Evolutionary conservation across 1,139 yeast species (phyloP), one percentile per base, ranked within the genome.

Genomic region (Candida sp.): DNA sequence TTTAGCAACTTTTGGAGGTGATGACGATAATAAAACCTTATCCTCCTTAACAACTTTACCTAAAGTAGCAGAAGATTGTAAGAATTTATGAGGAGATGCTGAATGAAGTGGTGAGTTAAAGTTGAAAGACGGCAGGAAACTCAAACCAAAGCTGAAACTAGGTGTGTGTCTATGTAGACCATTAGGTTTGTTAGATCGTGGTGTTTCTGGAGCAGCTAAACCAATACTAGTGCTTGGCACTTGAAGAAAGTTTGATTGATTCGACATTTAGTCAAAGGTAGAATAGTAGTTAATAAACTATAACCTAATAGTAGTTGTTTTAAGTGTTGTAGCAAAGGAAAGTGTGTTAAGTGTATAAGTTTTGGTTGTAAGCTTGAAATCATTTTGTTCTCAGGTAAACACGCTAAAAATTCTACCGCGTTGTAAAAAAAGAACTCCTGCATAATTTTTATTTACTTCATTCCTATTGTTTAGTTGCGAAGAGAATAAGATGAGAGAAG

Each of bases 81-180:
- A 61, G 45, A 69, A 63, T 41, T 66, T 53, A 43, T 65, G 71
- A 1, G 77, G 76, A n/a, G 75, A 68, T 11, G 67, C 56, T 4
- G 65, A 50, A 42, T 57, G 54, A 29, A 65, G 53, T 36, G 77
- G 76, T 4, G 75, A 65, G 42, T 64, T 60, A 50, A 72, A 68
- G 39, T 63, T 68, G 52, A 72, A 70, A 5, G 75, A 66, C 4
- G 78, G 77, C 73, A 68, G 74, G 48, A 72, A 70, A 36, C 68
- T 70, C 32, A 72, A 51, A 5, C 76, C 75, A 50, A 72, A 70
- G 33, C 70, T 61, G 51, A 67, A 70, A 5, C 73, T 60, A 1
- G 77, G 74, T 9, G 74, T 67, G 35, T 52, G 41, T 12, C 21
- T 41, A 33, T 36, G 43, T 35, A 35, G n/a, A 33, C 4, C 47